Base-by-base conservation (phyloP, 1,284 basidiomycete species). In the Ceratorhiza oryzae-sativae region DNA sequence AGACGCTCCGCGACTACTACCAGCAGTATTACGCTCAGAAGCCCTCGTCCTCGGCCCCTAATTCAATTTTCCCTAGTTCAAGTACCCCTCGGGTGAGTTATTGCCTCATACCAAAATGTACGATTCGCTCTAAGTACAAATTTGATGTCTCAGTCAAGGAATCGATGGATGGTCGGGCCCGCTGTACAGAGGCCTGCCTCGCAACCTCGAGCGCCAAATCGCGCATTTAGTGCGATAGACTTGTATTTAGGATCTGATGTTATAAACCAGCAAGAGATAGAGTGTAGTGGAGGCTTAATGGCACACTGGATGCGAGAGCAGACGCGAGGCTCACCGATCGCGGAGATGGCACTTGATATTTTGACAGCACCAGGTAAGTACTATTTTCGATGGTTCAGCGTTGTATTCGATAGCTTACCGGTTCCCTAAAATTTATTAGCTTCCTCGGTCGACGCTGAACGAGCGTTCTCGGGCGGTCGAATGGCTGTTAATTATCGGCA, bases 401-500 rank as follows among this genome's bases (percentile, higher is more conserved):
- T 23, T 10, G 23, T 15, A 6, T 23, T 65, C 34, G 32, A 10
- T 53, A 30, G 36, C 18, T 65, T 53, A 32, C 23, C 1, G 8
- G 3, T 62, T 20, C 42, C 25, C 5, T 23, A 30, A 23, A 2
- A 23, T 20, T 25, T 10, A 32, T 6, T 4, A 70, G 65, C 51
- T 9, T 45, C 65, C 2, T 70, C 65, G 4, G 65, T 70, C 15
- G 53, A 70, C 18, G 65, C 42, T 2, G 53, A 70, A 36, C 65
- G 53, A 1, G 65, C 65, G 13, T 70, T 70, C 41, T 70, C 65
- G 0, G 65, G 65, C 5, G 65, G 65, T 1, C 34, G 65, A 10
- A 56, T 70, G 65, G 41, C 41, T 13, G 48, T 67, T 12, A 67
- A 67, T 25, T 42, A 67, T 34, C 46, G 20, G 8, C 62, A 67